Base-by-base conservation (phyloP, 169 alveolate genomes). In the Plasmodium inui region DNA sequence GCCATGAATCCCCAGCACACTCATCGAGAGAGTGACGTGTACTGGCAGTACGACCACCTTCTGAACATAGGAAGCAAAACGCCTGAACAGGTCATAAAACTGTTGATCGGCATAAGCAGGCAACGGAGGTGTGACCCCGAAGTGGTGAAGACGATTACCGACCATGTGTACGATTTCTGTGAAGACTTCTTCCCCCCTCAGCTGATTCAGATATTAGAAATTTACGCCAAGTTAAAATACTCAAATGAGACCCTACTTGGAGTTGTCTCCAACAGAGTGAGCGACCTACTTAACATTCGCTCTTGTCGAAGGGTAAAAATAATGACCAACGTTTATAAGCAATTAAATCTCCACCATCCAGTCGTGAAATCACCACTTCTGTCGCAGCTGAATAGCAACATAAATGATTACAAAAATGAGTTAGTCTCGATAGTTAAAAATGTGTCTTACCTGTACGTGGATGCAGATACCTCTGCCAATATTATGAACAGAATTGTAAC, bases 161-260 rank as follows among this genome's bases (percentile, higher is more conserved):
- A 79, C 50, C 94, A 88, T 61, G 71, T 88, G 71, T 88, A 88
- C 32, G 94, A 88, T 61, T 88, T 79, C 41, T 61, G 83, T 41
- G 94, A 88, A 3, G 94, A 88, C 30, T 88, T 61, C 46, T 88
- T 88, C 39, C 70, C 90, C 22, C 94, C 94, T 1, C 94, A 88
- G 82, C 41, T 88, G 82, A 53, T 88, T 19, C 67, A 88, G 30
- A 19, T 88, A 41, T 88, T 88, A 61, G 89, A 88, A 79, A 79
- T 41, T 41, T 88, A 88, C 82, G 89, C 82, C 28, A 76, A 79
- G 50, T 79, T 88, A 88, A 88, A 88, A 88, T 88, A 88, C 82
- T 88, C 94, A 4, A 86, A 88, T 88, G 94, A 88, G 3, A 88
- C 90, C 12, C n/a, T 88, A 79, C 89, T 88, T 37, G 94, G 90